A percentile compares a stretch with the other conserved stretches of the same genome.
phyloP scores from a whole-genome alignment of 768 basidiomycete species.

The Rhizopogon rudus region DNA sequence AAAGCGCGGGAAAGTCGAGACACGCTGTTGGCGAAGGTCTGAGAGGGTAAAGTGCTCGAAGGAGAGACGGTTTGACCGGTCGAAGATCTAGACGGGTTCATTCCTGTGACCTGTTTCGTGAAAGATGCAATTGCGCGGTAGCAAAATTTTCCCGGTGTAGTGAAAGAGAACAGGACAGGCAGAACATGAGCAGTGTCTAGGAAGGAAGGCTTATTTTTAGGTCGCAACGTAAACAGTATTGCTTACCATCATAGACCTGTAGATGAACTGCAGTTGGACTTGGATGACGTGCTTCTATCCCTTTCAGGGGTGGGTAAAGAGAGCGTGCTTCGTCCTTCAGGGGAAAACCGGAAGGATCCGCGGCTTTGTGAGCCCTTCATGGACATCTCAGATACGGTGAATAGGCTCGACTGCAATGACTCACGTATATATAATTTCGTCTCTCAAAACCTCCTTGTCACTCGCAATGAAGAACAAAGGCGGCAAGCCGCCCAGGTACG shows the following conservation, averaged over 20 bases:
- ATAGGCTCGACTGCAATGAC: not conserved
- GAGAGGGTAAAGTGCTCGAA: not conserved
- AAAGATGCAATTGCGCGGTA: constrained; percentile 75
- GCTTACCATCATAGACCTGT: constrained; percentile 82
- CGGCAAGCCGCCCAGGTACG: constrained; percentile 86
- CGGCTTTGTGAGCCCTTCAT: constrained; percentile 86
- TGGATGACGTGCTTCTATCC: constrained; percentile 45
- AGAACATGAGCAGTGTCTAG: constrained; percentile 69
- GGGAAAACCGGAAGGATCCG: constrained; percentile 68
- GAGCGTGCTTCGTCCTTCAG: constrained; percentile 37
- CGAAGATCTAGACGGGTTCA: constrained; percentile 17
- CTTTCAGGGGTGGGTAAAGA: constrained; percentile 53
- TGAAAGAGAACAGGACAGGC: constrained; percentile 71
- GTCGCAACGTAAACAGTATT: constrained; percentile 14
- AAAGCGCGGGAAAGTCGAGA: constrained; percentile 1
- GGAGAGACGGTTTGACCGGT: constrained; percentile 7
- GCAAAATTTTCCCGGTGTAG: constrained; percentile 75
- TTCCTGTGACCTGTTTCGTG: constrained; percentile 58
- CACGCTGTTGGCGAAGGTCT: not conserved
- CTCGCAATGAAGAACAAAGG: constrained; percentile 83
- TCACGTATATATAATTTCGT: constrained; percentile 86
- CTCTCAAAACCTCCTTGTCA: constrained; percentile 87
- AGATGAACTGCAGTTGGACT: constrained; percentile 82
- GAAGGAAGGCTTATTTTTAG: constrained; percentile 9
- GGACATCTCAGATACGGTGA: not conserved